These are phyloP conservation scores for Coemansia sp. DNA, from an alignment of 192 early-diverging fungal species.

Conservation along the genomic window DNA sequence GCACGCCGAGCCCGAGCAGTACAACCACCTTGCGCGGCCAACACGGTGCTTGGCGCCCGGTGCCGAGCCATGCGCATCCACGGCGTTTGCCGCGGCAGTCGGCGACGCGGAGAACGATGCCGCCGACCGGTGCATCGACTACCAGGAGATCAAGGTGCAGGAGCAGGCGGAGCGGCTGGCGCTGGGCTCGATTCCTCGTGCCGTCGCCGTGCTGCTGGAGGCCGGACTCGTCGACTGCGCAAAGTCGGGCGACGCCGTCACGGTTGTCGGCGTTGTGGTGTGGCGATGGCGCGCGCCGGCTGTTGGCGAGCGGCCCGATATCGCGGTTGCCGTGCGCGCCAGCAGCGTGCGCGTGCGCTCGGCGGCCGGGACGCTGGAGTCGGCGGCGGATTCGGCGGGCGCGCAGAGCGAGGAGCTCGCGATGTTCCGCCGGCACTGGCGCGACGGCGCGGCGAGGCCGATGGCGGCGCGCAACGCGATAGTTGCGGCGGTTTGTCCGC, in stretches of 20 bases:
- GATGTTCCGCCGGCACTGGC: slow-evolving; percentile 82
- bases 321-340: slow-evolving; percentile 92
- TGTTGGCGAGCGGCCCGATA: slow-evolving; percentile 93
- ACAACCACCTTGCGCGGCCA: slow-evolving; percentile 86
- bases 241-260: slow-evolving; percentile 94
- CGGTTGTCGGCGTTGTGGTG: slow-evolving; percentile 91
- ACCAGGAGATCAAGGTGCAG: slow-evolving; percentile 93
- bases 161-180: slow-evolving; percentile 94
- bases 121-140: slow-evolving; percentile 89
- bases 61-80: slow-evolving; percentile 52
- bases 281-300: slow-evolving; percentile 80
- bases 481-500: slow-evolving; percentile 90
- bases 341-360: slow-evolving; percentile 89
- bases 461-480: slow-evolving; percentile 78
- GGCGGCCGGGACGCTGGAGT: neutral
- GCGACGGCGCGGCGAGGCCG: slow-evolving; percentile 77
- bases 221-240: slow-evolving; percentile 96
- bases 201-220: slow-evolving; percentile 87
- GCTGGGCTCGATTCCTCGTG: slow-evolving; percentile 89
- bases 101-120: slow-evolving; percentile 58
- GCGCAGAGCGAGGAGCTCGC: slow-evolving; percentile 70
- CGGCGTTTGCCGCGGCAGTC: slow-evolving; percentile 42
- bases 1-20: slow-evolving; percentile 83
- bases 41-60: slow-evolving; percentile 56
- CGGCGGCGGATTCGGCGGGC: neutral